Evolutionary conservation across 768 basidiomycete genomes (phyloP).

Genomic region (Termitomyces heimii): DNA sequence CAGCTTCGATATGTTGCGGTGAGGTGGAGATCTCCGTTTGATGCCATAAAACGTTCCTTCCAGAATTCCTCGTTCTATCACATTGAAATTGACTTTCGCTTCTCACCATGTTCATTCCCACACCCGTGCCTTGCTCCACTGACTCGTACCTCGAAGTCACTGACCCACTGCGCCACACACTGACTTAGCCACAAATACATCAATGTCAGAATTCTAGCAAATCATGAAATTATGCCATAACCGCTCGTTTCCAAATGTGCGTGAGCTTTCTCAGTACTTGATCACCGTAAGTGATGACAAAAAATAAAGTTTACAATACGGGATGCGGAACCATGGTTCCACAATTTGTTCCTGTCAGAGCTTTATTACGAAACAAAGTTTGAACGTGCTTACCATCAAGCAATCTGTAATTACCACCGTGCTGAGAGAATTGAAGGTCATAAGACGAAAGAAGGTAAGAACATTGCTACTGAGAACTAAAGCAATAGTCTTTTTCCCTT

Average conservation of each 20-base stretch:
- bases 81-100: not conserved
- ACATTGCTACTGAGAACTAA: not conserved
- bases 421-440: not conserved
- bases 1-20: not conserved
- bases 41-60: not conserved
- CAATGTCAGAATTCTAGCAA: too few relatives aligned
- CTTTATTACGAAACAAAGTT: not conserved
- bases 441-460: not conserved
- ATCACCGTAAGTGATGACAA: not conserved
- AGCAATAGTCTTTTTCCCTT: not conserved
- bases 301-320: not conserved
- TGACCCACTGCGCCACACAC: not conserved
- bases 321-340: too few relatives aligned
- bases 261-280: not conserved
- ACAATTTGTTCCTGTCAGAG: not conserved
- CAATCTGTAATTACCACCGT: not conserved
- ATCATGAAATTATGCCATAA: not conserved
- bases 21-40: not conserved
- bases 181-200: not conserved
- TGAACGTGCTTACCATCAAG: not conserved
- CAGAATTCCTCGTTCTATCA: not conserved
- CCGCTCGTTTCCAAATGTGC: not conserved
- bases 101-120: not conserved
- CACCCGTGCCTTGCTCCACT: not conserved
- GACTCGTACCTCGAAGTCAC: not conserved